Evolutionary conservation across 768 basidiomycete species (phyloP), one percentile per base, ranked within the genome.

Genomic region (Lanmaoa rubissima): DNA sequence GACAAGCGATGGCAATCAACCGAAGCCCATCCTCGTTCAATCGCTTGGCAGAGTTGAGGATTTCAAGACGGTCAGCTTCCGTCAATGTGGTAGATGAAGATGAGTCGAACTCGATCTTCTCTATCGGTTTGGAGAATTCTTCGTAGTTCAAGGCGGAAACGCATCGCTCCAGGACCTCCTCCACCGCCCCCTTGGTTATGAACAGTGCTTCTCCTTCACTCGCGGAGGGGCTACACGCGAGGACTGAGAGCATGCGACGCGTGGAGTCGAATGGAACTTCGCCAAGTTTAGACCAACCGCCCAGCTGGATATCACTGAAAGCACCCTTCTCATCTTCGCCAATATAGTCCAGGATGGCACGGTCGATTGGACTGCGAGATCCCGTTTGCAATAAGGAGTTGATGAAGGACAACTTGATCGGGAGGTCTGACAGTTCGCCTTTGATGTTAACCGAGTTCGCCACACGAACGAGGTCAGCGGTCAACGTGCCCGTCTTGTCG

Each of bases 401-500:
- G 17, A 74, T 61, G 53, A 63, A 74, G 2, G 71, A 69, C 32
- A 73, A 46, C 31, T 69, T 55, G 40, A 63, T 53, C 5, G 66
- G 71, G 42, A 69, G 62, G 28, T 58, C 63, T 2, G 69, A 65
- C 14, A 51, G 24, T 55, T 65, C 65, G 42, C 69, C 67, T 41
- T 43, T 49, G 39, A 21, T 28, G 21, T 67, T 50, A 4, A 71
- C 59, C 53, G 60, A 72, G 64, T 58, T 71, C 50, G 58, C 75
- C 69, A 53, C 73, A 51, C 79, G 77, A 69, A 73, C 69, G 19
- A 62, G 61, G 57, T 71, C 70, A 39, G 66, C 69, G 10, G 82
- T 82, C 32, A 83, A 66, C 16, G 85, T 87, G 26, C 85, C 85
- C 1, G 85, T 87, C 68, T 86, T 86, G 68, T 87, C 85, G 24